A percentile compares a stretch with the other conserved stretches of the same genome.
phyloP scores from a whole-genome alignment of 225 moss, liverwort and hornwort species.

The Bryum argenteum region DNA sequence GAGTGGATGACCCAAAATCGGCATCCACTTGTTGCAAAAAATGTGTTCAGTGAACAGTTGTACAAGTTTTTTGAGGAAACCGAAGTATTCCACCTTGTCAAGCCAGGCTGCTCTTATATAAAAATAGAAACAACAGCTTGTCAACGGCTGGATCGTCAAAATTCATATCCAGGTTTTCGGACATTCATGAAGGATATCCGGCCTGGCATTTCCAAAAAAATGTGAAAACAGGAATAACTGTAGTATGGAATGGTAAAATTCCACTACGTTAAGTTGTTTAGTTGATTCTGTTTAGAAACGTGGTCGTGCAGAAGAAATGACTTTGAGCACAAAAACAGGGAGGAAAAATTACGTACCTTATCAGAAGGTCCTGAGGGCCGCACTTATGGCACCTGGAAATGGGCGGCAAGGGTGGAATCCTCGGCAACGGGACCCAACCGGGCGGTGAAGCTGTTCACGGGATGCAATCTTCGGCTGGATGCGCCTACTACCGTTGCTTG shows the following conservation, averaged over 20 bases:
- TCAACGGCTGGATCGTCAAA: constrained; percentile 13
- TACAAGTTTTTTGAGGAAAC: constrained; percentile 9
- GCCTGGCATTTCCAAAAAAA: not conserved
- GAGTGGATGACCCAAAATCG: not conserved
- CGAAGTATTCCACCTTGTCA: not conserved
- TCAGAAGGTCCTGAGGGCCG: constrained; percentile 15
- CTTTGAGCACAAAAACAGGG: not conserved
- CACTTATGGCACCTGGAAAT: constrained; percentile 38
- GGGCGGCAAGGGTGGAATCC: constrained; percentile 26
- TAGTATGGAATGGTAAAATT: not conserved
- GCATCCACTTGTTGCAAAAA: constrained; percentile 3
- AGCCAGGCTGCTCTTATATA: not conserved
- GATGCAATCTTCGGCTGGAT: constrained; percentile 38
- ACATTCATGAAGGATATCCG: not conserved
- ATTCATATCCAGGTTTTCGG: not conserved
- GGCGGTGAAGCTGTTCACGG: constrained; percentile 52
- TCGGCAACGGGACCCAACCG: constrained; percentile 47
- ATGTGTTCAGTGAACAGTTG: constrained; percentile 1
- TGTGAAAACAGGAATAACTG: not conserved
- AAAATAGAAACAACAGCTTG: constrained; percentile 19
- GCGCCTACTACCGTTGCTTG: constrained; percentile 27
- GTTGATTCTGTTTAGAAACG: not conserved
- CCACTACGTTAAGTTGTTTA: not conserved
- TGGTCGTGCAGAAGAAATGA: not conserved
- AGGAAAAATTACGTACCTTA: constrained; percentile 26